Evolutionary conservation across 768 basidiomycete species (phyloP), one percentile per base, ranked within the genome.

Genomic region (Suillus americanus): DNA sequence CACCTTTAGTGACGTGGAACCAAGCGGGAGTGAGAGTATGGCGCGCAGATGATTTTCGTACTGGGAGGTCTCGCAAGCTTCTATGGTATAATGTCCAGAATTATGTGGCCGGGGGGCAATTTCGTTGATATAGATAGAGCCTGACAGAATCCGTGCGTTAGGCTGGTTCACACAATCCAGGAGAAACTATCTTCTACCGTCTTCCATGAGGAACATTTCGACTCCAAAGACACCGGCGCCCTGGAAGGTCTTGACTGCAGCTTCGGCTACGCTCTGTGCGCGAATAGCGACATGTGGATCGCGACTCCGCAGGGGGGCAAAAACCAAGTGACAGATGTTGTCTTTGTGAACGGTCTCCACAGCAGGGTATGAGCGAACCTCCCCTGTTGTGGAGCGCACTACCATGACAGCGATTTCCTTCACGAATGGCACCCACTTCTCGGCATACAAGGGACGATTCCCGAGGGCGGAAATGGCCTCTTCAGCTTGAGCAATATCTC

Each of bases 31-130:
- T 43, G 84, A 85, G 16, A 98, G 87, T 75, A 99, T 96, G 23
- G 95, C 92, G 41, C 95, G 94, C 60, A 99, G 89, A 76, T 99
- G 97, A 69, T 98, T 97, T 76, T 95, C 94, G 78, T 93, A 99
- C 78, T 99, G 97, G 2, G 97, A 98, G 3, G 95, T 93, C 69
- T 94, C 83, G 76, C 95, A 99, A 0, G 97, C 95, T 79, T 99
- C 97, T 72, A 99, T 99, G 35, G 96, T 97, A 77, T 98, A 97
- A 75, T 99, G 97, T 0, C 97, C 97, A 10, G 96, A 98, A 79
- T 99, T 99, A 75, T 99, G 97, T 1, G 97, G 97, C 20, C 97
- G 86, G 14, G 97, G 97, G 0, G 97, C 97, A 66, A 99, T 97
- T 79, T 99, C 97, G 76, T 99, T 99, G 67, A 99, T 85, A 64